Evolutionary conservation across 2,329 filamentous ascomycete species (phyloP).

Genomic region (Paecilomyces sp.): DNA sequence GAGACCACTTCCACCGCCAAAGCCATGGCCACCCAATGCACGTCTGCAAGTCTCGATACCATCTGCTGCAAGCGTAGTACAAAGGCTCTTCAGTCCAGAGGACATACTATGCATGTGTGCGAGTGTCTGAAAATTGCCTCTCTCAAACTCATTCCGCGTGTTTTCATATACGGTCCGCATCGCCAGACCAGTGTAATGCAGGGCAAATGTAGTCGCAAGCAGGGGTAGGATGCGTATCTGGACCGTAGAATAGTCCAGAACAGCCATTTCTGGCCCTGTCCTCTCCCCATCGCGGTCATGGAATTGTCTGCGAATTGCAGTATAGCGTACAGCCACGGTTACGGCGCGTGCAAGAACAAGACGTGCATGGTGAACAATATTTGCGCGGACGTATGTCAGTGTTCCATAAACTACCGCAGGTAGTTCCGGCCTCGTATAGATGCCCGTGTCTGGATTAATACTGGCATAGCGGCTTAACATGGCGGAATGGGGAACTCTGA

Average conservation of each 20-base stretch:
- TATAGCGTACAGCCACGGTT: slow-evolving; percentile 46
- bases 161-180: slow-evolving; percentile 45
- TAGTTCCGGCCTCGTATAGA: slow-evolving; percentile 40
- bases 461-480: slow-evolving; percentile 44
- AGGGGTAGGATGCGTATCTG: slow-evolving; percentile 49
- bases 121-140: slow-evolving; percentile 41
- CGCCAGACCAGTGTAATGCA: slow-evolving; percentile 37
- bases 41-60: slow-evolving; percentile 49
- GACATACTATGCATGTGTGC: slow-evolving; percentile 49
- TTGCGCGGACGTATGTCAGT: slow-evolving; percentile 41
- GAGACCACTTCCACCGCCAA: slow-evolving; percentile 46
- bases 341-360: slow-evolving; percentile 47
- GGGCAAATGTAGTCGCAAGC: slow-evolving; percentile 46
- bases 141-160: slow-evolving; percentile 40
- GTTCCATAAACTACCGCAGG: slow-evolving; percentile 46
- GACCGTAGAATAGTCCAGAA: slow-evolving; percentile 49
- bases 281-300: slow-evolving; percentile 39
- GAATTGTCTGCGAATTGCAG: slow-evolving; percentile 44
- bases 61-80: slow-evolving; percentile 46
- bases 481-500: slow-evolving; percentile 38
- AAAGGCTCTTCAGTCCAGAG: slow-evolving; percentile 47
- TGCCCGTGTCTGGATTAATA: slow-evolving; percentile 40
- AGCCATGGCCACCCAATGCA: slow-evolving; percentile 49
- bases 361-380: slow-evolving; percentile 39
- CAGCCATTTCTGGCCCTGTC: slow-evolving; percentile 35